Percentiles rank a stretch among this genome's conserved stretches.
Conservation (phyloP, 768 basidiomycete species). For the Tricholomella constricta region DNA sequence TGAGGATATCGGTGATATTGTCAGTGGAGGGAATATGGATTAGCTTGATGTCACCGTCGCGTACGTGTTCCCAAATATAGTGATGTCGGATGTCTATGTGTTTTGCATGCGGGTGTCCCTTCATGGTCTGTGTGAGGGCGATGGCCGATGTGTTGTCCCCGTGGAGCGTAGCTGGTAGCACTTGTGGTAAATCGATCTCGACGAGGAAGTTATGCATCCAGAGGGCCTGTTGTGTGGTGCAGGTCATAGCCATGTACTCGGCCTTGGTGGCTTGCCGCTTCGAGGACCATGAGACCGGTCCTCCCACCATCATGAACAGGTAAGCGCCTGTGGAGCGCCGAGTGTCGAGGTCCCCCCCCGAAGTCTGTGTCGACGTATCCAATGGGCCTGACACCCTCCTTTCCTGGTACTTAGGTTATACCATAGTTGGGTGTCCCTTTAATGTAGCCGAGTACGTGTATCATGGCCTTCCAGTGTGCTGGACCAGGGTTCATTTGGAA, state of each 20-base stretch:
- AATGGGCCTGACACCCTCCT: not conserved
- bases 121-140: constrained; percentile 25
- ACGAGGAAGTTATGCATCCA: constrained; percentile 26
- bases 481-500: constrained; percentile 27
- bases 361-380: constrained; percentile 29
- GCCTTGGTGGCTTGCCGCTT: constrained; percentile 35
- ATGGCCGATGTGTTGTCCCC: constrained; percentile 32
- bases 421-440: constrained; percentile 30
- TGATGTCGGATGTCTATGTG: constrained; percentile 33
- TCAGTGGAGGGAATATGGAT: constrained; percentile 18
- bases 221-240: constrained; percentile 23
- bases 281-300: constrained; percentile 32
- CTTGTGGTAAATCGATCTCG: constrained; percentile 12
- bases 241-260: constrained; percentile 34
- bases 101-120: constrained; percentile 28
- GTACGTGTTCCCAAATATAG: constrained; percentile 25
- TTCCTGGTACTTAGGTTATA: constrained; percentile 21
- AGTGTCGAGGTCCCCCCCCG: constrained; percentile 23
- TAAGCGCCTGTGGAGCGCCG: constrained; percentile 27
- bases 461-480: constrained; percentile 39
- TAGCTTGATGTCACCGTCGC: constrained; percentile 7
- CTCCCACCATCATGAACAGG: constrained; percentile 26
- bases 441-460: constrained; percentile 37
- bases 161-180: constrained; percentile 10
- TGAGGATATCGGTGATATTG: constrained; percentile 34